Evolutionary conservation across 495 filamentous ascomycete genomes (phyloP).

Genomic region (Chaetomium cochliodes): DNA sequence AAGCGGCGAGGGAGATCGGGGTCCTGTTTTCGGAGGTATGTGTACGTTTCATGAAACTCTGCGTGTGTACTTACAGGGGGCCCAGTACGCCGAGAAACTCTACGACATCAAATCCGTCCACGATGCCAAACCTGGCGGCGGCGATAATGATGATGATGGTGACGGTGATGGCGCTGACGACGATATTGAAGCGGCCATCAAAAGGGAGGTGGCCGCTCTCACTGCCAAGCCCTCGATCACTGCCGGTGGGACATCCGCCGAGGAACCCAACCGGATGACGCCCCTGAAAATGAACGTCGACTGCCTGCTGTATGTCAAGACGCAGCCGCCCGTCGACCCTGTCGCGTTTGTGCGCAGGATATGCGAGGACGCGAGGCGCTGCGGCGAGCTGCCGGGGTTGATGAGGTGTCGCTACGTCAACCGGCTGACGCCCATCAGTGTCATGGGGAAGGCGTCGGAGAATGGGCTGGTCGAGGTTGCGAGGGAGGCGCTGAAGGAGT

Average conservation of each 20-base stretch:
- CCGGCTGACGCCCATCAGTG: conserved; percentile 76
- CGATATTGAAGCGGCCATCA: conserved; percentile 83
- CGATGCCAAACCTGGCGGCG: conserved; percentile 17
- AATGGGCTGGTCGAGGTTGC: conserved; percentile 72
- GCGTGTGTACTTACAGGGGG: background rate
- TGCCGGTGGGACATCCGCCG: background rate
- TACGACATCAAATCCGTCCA: conserved; percentile 48
- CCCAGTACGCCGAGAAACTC: conserved; percentile 57
- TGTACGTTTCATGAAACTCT: background rate
- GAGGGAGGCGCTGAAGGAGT: conserved; percentile 62
- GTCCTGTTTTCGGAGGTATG: conserved; percentile 73
- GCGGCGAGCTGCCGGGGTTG: conserved; percentile 42
- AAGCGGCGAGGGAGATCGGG: conserved; percentile 69
- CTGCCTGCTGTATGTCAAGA: conserved; percentile 72
- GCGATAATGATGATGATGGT: conserved; percentile 39
- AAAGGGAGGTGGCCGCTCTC: conserved; percentile 69
- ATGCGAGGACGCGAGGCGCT: conserved; percentile 60
- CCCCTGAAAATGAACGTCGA: conserved; percentile 70
- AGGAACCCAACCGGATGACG: conserved; percentile 43
- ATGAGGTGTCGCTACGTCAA: conserved; percentile 74
- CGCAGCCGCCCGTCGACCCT: conserved; percentile 69
- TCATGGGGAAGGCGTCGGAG: conserved; percentile 74
- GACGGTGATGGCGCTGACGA: conserved; percentile 50
- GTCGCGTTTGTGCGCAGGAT: conserved; percentile 74
- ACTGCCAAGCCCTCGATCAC: conserved; percentile 44